Base-by-base conservation (phyloP, 75 land plant genomes). In the Larix kaempferi region DNA sequence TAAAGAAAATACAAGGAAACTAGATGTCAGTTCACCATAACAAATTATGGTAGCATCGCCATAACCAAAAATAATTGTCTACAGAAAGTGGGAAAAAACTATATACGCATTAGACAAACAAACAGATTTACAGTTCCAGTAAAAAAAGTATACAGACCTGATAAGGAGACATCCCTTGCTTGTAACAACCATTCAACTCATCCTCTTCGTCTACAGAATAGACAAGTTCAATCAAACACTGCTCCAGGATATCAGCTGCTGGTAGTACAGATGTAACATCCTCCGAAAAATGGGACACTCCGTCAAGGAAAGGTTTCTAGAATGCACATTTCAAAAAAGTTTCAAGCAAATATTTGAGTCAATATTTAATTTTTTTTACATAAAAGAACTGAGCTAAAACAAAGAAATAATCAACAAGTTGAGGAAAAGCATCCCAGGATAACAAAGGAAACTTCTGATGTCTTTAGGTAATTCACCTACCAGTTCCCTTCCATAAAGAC, bases 241-340 rank as follows among this genome's bases (percentile, higher is more conserved):
- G 87, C 65, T 94, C 99, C 49, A 96, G 80, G 64, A 76, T 80
- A 76, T 94, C 72, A 61, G 97, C 92, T 74, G 93, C 97, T 54
- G 99, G 80, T 73, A 96, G 91, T 27, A 96, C 94, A 41, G 88
- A 82, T 41, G 77, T 86, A 16, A 82, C 94, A 82, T 91, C 97
- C 73, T 90, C 92, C 59, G 96, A 86, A 57, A 96, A 87, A 71
- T 84, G 78, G 23, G 93, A 79, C 3, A 94, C 85, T 39, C 83
- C 95, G 78, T 92, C 79, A 27, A 96, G 87, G 77, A 96, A 96
- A 56, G 97, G 94, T 83, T 84, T 92, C 99, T 96, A 78, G 19
- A 78, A 59, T 82, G 54, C 69, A 81, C 44, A 74, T 25, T 15
- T 23, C 19, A 27, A n/a, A 81, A 56, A 67, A 49, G 17, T 26